Conservation (phyloP, 495 filamentous ascomycete species). For the Rostrohypoxylon terebratum region DNA sequence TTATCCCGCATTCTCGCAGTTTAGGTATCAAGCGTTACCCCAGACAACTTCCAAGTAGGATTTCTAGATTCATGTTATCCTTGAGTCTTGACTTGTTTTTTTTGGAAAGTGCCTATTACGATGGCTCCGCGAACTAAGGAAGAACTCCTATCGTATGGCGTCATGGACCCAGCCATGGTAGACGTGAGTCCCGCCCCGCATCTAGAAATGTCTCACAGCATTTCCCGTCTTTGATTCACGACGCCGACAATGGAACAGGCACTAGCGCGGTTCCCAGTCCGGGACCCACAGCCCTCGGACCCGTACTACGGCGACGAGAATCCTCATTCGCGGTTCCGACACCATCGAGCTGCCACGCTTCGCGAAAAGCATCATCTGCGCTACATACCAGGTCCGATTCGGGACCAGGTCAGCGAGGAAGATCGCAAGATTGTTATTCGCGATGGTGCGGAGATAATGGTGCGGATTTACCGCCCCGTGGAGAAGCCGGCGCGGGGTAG, state of each 20-base stretch:
- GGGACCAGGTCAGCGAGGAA: slow-evolving; percentile 45
- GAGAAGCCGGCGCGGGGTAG: slow-evolving; percentile 46
- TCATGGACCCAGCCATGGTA: slow-evolving; percentile 53
- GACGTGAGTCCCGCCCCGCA: slow-evolving; percentile 43
- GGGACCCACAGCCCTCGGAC: slow-evolving; percentile 38
- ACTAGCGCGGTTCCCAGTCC: slow-evolving; percentile 31
- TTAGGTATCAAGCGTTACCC: neutral
- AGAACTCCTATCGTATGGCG: slow-evolving; percentile 50
- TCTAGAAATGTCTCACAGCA: neutral
- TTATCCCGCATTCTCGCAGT: neutral
- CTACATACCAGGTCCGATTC: slow-evolving; percentile 38
- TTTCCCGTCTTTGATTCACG: neutral
- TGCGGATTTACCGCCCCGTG: slow-evolving; percentile 54
- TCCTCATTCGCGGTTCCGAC: slow-evolving; percentile 29
- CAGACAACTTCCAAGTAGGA: neutral
- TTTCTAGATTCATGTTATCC: neutral
- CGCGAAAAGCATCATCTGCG: slow-evolving; percentile 46
- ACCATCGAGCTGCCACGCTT: slow-evolving; percentile 39
- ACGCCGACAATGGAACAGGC: slow-evolving; percentile 21
- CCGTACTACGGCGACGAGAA: slow-evolving; percentile 45
- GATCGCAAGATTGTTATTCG: slow-evolving; percentile 54
- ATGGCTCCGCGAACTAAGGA: slow-evolving; percentile 45
- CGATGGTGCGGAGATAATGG: slow-evolving; percentile 54
- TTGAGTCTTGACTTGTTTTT: neutral
- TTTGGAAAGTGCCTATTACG: neutral